Conservation (phyloP, 2,329 filamentous ascomycete species). For the Nectriaceae sp. region DNA sequence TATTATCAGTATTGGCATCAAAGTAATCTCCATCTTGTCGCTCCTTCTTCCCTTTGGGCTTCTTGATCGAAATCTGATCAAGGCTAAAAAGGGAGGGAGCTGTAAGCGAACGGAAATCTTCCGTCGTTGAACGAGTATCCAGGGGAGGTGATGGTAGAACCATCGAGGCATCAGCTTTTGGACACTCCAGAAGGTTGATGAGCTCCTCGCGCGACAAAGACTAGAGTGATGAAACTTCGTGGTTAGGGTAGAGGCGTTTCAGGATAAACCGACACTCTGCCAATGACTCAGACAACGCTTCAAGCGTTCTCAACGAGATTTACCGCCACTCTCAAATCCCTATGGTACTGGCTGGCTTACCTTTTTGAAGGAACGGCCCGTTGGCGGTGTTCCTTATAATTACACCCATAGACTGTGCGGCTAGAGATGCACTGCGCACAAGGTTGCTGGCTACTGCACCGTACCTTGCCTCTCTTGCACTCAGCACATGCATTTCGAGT, state of each 20-base stretch:
- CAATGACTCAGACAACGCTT: conserved; percentile 63
- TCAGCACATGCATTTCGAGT: conserved; percentile 70
- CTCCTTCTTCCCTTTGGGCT: conserved; percentile 69
- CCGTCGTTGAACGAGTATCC: conserved; percentile 49
- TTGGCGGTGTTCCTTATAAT: conserved; percentile 79
- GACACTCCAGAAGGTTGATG: conserved; percentile 56
- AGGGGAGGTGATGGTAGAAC: conserved; percentile 56
- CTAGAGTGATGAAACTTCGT: conserved; percentile 52
- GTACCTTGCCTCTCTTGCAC: conserved; percentile 79
- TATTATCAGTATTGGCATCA: conserved; percentile 42
- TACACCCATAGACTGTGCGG: conserved; percentile 75
- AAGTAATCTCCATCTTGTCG: conserved; percentile 55
- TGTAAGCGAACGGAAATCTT: conserved; percentile 51
- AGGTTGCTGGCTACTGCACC: conserved; percentile 79
- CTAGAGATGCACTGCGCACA: conserved; percentile 84
- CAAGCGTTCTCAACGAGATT: conserved; percentile 49
- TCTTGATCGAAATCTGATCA: conserved; percentile 68
- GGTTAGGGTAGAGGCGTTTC: conserved; percentile 62
- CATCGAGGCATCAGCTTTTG: conserved; percentile 40
- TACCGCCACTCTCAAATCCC: neutral
- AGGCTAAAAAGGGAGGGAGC: conserved; percentile 54
- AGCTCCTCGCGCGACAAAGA: conserved; percentile 61
- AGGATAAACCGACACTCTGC: conserved; percentile 67
- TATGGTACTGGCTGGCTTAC: conserved; percentile 47
- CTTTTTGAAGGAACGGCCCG: conserved; percentile 77